Percentiles rank a stretch among this genome's conserved stretches.
Conservation (phyloP, 1,139 yeast genomes). For the Hyphopichia wangnamkhiaoensis region DNA sequence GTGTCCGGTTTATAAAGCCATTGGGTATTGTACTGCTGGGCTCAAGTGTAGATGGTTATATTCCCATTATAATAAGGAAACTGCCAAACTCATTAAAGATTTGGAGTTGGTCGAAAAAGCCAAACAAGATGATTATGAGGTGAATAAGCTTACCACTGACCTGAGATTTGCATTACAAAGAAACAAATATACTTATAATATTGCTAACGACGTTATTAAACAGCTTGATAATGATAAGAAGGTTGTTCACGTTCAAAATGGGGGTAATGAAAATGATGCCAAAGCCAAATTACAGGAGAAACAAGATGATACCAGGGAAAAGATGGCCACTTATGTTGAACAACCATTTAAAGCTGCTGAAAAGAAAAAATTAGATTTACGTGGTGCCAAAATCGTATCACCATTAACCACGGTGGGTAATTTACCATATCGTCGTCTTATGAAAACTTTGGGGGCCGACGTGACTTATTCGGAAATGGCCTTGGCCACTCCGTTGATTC, state of each 20-base stretch:
- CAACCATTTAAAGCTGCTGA: constrained; percentile 79
- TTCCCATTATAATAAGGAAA: constrained; percentile 62
- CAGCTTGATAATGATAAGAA: constrained; percentile 46
- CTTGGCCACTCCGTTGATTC: constrained; percentile 76
- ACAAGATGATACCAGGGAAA: constrained; percentile 21
- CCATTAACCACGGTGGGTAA: constrained; percentile 98
- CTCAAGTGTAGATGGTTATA: constrained; percentile 88
- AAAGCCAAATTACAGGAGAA: constrained; percentile 21
- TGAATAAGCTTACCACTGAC: constrained; percentile 60
- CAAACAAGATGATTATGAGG: constrained; percentile 50
- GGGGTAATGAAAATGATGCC: constrained; percentile 27
- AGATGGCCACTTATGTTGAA: constrained; percentile 57
- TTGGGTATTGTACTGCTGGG: constrained; percentile 93
- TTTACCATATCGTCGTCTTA: constrained; percentile 88
- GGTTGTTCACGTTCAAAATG: constrained; percentile 34
- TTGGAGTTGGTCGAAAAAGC: constrained; percentile 37
- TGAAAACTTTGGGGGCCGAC: constrained; percentile 91
- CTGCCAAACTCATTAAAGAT: constrained; percentile 47
- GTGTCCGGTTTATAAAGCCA: constrained; percentile 81
- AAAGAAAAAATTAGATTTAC: constrained; percentile 70
- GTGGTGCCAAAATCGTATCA: constrained; percentile 80
- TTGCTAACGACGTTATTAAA: constrained; percentile 54
- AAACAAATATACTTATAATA: constrained; percentile 58
- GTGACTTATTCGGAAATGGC: constrained; percentile 97
- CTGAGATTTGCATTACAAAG: constrained; percentile 60